phyloP scores from a whole-genome alignment of 2,329 filamentous ascomycete genomes.

The Aspergillus sp. region DNA sequence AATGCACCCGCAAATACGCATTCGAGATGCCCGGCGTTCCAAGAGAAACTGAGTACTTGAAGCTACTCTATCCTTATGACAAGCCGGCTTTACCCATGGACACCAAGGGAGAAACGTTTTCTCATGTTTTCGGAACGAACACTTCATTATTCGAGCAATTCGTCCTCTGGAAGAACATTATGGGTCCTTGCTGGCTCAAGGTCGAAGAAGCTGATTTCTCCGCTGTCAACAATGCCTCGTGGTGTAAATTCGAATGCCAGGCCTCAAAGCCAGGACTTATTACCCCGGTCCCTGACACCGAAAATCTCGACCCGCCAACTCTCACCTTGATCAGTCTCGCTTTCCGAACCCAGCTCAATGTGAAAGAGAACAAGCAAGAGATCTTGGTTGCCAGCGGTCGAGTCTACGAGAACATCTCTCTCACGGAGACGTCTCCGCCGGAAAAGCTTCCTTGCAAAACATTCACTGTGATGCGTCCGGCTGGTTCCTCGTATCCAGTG shows the following conservation, averaged over 20 bases:
- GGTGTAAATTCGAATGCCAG: slow-evolving; percentile 92
- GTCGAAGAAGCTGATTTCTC: slow-evolving; percentile 83
- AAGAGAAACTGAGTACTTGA: slow-evolving; percentile 86
- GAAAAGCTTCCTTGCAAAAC: slow-evolving; percentile 87
- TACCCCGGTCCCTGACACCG: slow-evolving; percentile 69
- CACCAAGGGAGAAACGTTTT: slow-evolving; percentile 81
- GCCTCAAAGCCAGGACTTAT: slow-evolving; percentile 77
- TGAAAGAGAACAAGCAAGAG: slow-evolving; percentile 93
- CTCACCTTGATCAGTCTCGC: slow-evolving; percentile 95
- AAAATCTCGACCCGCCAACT: slow-evolving; percentile 79
- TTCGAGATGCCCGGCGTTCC: slow-evolving; percentile 89
- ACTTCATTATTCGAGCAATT: slow-evolving; percentile 97
- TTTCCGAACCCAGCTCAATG: slow-evolving; percentile 83
- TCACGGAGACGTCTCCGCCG: slow-evolving; percentile 83
- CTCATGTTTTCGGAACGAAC: slow-evolving; percentile 88
- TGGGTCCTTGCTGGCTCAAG: slow-evolving; percentile 97
- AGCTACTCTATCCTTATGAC: slow-evolving; percentile 92
- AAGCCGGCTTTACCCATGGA: slow-evolving; percentile 73
- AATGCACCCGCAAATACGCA: slow-evolving; percentile 85
- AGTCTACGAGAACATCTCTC: slow-evolving; percentile 84
- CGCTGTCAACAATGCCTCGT: slow-evolving; percentile 85
- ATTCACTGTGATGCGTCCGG: slow-evolving; percentile 87
- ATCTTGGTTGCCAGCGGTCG: slow-evolving; percentile 88
- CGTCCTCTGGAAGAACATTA: slow-evolving; percentile 97
- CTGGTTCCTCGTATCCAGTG: slow-evolving; percentile 72